Evolutionary conservation across 768 basidiomycete species (phyloP).

Genomic region (Panaeolus cyanescens): DNA sequence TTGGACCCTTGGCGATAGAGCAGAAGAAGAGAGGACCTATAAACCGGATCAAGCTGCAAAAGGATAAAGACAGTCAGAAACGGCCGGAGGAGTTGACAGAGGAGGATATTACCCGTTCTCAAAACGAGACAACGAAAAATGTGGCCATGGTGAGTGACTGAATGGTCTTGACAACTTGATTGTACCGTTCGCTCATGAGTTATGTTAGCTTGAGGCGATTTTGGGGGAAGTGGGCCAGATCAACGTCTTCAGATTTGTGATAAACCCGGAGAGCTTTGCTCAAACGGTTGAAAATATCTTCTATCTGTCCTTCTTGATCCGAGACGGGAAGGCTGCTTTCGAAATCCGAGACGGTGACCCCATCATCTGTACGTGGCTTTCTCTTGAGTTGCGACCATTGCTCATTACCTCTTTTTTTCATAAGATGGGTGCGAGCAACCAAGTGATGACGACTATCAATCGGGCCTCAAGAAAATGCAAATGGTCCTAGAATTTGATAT

Average conservation of each 20-base stretch:
- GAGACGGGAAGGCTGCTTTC: conserved; percentile 79
- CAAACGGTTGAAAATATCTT: conserved; percentile 98
- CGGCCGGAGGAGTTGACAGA: conserved; percentile 82
- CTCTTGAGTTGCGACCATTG: neutral
- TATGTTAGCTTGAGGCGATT: conserved; percentile 57
- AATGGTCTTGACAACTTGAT: too few species aligned
- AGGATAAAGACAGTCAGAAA: conserved; percentile 65
- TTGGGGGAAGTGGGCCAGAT: conserved; percentile 48
- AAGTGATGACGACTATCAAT: conserved; percentile 59
- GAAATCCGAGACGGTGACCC: conserved; percentile 74
- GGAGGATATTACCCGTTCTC: conserved; percentile 79
- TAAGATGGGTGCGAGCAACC: conserved; percentile 69
- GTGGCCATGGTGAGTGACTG: conserved; percentile 64
- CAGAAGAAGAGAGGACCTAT: conserved; percentile 69
- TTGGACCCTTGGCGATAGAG: conserved; percentile 89
- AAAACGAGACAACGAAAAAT: conserved; percentile 90
- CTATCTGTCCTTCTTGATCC: conserved; percentile 90
- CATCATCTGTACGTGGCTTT: conserved; percentile 62
- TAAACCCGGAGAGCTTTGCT: conserved; percentile 89
- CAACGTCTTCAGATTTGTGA: conserved; percentile 84
- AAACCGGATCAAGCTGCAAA: conserved; percentile 71
- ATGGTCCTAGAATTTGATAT: conserved; percentile 92
- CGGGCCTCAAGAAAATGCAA: conserved; percentile 75
- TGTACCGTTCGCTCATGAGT: neutral
- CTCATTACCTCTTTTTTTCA: neutral